Evolutionary conservation across 1,284 basidiomycete genomes (phyloP), one percentile per base, ranked within the genome.

Genomic region (Cryptococcus floricola): DNA sequence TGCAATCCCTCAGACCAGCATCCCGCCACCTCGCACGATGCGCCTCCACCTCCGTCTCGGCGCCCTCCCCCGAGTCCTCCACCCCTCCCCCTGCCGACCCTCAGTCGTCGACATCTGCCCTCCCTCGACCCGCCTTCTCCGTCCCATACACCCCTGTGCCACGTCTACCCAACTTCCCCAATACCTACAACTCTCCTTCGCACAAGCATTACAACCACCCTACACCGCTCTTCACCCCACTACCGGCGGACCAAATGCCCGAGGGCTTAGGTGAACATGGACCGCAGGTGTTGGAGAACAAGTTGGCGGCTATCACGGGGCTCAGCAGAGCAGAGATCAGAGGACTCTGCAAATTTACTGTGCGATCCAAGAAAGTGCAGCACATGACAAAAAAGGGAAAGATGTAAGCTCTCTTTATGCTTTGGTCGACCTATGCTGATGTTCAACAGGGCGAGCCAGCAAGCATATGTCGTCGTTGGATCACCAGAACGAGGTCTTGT

Each of bases 401-500:
- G 57, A 70, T 71, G 75, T 77, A 63, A 64, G 76, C 70, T n/a
- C 5, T 39, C 28, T 14, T 28, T 38, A 45, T 12, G 23, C 38
- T n/a, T 1, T 51, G 27, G 19, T 23, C 7, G 23, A 16, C n/a
- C 28, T 5, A 37, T 37, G 37, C 42, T 53, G n/a, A 18, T 10
- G 25, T 9, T 37, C 13, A 39, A 23, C 49, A 68, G 66, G 54
- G 58, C 56, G 6, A 55, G 56, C 2, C 54, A 49, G 39, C 61
- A 67, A 59, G 57, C 82, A 83, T 48, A 83, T 91, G 67, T 83
- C 61, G 84, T 97, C 56, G 87, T 90, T 38, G 95, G 95, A 19
- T 85, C 90, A n/a, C 81, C 82, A 68, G 88, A 89, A 8, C 81
- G 88, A 44, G 95, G 95, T 0, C 81, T 98, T 23, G 87, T 98